Evolutionary conservation across 176 grass and related monocot genomes (phyloP).

Genomic region (Ampelocalamus luodianensis): DNA sequence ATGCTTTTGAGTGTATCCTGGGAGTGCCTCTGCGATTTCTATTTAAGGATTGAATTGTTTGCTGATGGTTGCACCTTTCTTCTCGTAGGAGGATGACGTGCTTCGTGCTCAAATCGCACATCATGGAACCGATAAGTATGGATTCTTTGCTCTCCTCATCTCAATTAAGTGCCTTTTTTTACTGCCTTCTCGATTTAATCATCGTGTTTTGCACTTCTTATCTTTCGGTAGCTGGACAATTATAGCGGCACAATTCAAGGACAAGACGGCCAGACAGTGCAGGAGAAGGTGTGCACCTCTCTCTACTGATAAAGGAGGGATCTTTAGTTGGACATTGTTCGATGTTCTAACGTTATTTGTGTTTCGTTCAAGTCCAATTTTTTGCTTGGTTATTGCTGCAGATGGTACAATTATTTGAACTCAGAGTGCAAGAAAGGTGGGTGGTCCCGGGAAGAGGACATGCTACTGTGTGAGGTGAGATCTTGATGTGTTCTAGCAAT

Average conservation of each 20-base stretch:
- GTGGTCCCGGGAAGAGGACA: constrained; percentile 90
- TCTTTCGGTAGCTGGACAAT: constrained; percentile 69
- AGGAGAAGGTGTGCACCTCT: constrained; percentile 68
- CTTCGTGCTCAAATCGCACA: constrained; percentile 79
- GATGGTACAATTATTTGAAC: constrained; percentile 98
- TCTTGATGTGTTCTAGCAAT: constrained; percentile 33
- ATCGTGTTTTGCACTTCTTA: not conserved
- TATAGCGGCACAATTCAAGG: constrained; percentile 86
- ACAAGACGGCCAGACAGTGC: constrained; percentile 93
- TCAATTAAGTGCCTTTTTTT: not conserved
- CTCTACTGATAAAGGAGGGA: not conserved
- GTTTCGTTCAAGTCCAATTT: not conserved
- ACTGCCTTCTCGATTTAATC: constrained; percentile 13
- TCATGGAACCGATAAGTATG: constrained; percentile 88
- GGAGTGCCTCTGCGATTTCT: not conserved
- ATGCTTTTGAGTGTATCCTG: not conserved
- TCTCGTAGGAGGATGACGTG: constrained; percentile 78
- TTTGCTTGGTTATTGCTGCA: constrained; percentile 36
- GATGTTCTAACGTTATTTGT: constrained; percentile 9
- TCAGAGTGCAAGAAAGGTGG: constrained; percentile 98
- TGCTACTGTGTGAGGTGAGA: constrained; percentile 91
- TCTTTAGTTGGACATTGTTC: not conserved
- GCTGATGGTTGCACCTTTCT: constrained; percentile 42
- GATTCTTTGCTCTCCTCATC: constrained; percentile 5
- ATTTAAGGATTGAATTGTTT: not conserved